Evolutionary conservation across 441 rosid genomes (phyloP).

Genomic region (Populus hybrid): DNA sequence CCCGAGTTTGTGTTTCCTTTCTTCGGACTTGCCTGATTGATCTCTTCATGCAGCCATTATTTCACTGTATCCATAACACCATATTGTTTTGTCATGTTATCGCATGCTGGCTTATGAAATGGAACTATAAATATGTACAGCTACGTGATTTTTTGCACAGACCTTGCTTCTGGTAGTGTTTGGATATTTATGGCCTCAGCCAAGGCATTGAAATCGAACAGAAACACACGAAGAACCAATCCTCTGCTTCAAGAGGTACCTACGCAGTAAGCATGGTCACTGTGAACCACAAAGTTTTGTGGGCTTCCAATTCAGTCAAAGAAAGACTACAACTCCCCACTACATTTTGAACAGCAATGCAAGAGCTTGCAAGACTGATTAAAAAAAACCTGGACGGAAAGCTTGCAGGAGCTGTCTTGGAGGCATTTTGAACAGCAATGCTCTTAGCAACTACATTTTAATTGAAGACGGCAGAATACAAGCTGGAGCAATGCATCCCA

Average conservation of each 20-base stretch:
- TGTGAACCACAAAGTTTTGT: background rate
- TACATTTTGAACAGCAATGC: too few relatives aligned
- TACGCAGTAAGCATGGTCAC: background rate
- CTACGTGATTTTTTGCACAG: background rate
- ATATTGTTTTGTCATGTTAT: background rate
- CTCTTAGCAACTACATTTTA: background rate
- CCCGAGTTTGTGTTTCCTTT: background rate
- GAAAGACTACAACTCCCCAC: too few relatives aligned
- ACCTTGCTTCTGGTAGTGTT: background rate
- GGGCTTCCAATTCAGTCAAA: background rate
- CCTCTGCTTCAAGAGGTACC: too few relatives aligned
- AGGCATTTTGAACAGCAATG: background rate
- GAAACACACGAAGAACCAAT: background rate
- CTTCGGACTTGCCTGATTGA: too few relatives aligned
- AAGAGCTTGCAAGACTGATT: too few relatives aligned
- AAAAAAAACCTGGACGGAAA: background rate
- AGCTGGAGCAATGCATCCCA: background rate
- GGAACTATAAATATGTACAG: background rate
- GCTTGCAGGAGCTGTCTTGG: background rate
- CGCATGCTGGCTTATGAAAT: background rate
- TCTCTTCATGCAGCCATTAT: background rate
- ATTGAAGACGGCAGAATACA: background rate
- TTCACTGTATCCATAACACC: background rate
- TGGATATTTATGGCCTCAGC: background rate
- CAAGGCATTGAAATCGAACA: background rate